Conservation (phyloP, 2,329 filamentous ascomycete species). For the Sarocladium brachiariae region DNA sequence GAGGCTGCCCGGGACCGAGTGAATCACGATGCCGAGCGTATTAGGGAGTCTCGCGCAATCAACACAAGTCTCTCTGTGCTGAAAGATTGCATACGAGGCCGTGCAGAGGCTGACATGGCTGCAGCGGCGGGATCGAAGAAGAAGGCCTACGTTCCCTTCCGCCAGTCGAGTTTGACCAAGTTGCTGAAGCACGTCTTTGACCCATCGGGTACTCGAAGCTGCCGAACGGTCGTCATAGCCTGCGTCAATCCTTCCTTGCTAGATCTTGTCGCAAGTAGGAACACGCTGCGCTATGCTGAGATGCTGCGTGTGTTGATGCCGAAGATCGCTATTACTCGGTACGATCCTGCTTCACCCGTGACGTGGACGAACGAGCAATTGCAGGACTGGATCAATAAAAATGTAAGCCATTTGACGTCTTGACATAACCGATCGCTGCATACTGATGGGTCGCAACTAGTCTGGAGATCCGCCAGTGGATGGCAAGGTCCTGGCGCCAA, state of each 20-base stretch:
- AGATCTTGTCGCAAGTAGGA: conserved; percentile 37
- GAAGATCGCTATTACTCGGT: conserved; percentile 15
- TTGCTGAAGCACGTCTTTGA: conserved; percentile 44
- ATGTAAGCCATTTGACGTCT: too few relatives aligned
- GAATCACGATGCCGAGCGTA: conserved; percentile 33
- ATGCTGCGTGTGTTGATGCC: conserved; percentile 34
- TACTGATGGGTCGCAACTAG: conserved; percentile 17
- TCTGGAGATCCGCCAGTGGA: conserved; percentile 31
- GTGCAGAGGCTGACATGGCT: conserved; percentile 26
- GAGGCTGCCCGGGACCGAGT: conserved; percentile 38
- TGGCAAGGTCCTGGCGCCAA: conserved; percentile 28
- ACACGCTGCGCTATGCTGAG: conserved; percentile 42
- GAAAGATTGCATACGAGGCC: conserved; percentile 45
- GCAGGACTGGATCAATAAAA: conserved; percentile 31
- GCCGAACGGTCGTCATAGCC: conserved; percentile 38
- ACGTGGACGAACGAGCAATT: conserved; percentile 34
- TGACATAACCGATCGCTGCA: too few relatives aligned
- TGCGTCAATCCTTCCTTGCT: conserved; percentile 40
- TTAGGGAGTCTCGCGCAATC: conserved; percentile 40
- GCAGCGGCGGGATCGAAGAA: conserved; percentile 18
- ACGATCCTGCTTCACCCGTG: conserved; percentile 23
- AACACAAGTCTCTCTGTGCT: conserved; percentile 41
- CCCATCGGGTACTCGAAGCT: conserved; percentile 27
- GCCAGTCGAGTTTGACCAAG: conserved; percentile 39
- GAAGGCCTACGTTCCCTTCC: conserved; percentile 36